These are phyloP conservation scores for Acer saccharum DNA, from an alignment of 345 rosid genomes.

Conservation along the genomic window DNA sequence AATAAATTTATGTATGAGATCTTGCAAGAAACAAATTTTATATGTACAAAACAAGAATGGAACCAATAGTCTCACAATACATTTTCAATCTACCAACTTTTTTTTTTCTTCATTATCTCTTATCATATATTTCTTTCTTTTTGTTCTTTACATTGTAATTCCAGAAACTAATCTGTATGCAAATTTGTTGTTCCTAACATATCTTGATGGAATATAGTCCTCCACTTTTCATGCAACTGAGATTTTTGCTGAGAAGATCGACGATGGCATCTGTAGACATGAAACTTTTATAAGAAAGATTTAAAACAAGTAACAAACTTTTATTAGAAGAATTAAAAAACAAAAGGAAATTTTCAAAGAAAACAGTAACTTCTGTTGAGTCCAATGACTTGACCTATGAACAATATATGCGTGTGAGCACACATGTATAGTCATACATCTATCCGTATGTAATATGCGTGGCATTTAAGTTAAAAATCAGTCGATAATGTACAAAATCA, in stretches of 20 bases:
- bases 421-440: not conserved
- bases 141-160: conserved; percentile 42
- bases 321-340: not conserved
- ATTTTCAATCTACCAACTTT: conserved; percentile 23
- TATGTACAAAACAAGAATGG: conserved; percentile 45
- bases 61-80: conserved; percentile 24
- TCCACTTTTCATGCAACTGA: conserved; percentile 15
- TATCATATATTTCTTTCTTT: conserved; percentile 24
- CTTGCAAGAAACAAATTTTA: conserved; percentile 18
- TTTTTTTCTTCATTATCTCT: conserved; percentile 12
- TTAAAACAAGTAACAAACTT: not conserved
- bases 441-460: not conserved
- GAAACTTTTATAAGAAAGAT: not conserved
- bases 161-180: conserved; percentile 34
- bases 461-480: not conserved
- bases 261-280: conserved; percentile 29
- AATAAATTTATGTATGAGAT: conserved; percentile 28
- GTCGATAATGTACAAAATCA: not conserved
- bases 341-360: no score
- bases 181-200: conserved; percentile 14
- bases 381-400: not conserved
- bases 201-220: conserved; percentile 13
- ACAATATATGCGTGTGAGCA: not conserved
- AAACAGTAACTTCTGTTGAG: no score
- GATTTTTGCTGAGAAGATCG: conserved; percentile 15